A percentile compares a stretch with the other conserved stretches of the same genome.
Evolutionary conservation across 202 grass and related monocot species (phyloP).

Genomic region (Schoenoplectus tabernaemontani): DNA sequence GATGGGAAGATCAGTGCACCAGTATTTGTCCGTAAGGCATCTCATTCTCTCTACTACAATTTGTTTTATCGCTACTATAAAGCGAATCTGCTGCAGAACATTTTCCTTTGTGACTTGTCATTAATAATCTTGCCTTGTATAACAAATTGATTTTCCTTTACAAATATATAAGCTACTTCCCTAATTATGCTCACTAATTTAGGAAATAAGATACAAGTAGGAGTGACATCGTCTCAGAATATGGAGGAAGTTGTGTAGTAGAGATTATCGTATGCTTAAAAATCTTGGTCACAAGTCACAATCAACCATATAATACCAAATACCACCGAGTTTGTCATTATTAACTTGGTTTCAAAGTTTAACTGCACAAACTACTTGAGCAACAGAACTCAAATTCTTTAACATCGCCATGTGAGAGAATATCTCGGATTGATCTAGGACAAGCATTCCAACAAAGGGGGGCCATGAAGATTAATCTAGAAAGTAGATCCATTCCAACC

Average conservation of each 20-base stretch:
- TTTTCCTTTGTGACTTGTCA: background rate
- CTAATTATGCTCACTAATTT: background rate
- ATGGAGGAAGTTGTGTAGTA: background rate
- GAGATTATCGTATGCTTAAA: background rate
- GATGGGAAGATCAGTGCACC: background rate
- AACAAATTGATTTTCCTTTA: background rate
- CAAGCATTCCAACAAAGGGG: background rate
- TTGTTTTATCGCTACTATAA: background rate
- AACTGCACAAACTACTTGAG: background rate
- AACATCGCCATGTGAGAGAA: background rate
- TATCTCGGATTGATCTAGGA: background rate
- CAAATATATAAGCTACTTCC: background rate
- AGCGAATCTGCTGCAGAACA: too few relatives aligned
- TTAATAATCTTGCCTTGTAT: background rate
- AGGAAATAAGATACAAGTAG: background rate
- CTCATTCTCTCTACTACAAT: too few relatives aligned
- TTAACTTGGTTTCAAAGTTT: constrained; percentile 1
- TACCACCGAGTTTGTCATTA: background rate
- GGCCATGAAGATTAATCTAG: constrained; percentile 20
- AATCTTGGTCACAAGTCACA: background rate
- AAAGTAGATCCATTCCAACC: constrained; percentile 85
- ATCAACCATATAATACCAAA: too few relatives aligned
- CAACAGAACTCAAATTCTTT: constrained; percentile 2
- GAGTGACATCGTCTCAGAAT: background rate
- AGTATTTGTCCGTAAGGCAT: background rate